A percentile compares a stretch with the other conserved stretches of the same genome.
Evolutionary conservation across 2,329 filamentous ascomycete genomes (phyloP).

Genomic region (Emergomyces pasteurianus): DNA sequence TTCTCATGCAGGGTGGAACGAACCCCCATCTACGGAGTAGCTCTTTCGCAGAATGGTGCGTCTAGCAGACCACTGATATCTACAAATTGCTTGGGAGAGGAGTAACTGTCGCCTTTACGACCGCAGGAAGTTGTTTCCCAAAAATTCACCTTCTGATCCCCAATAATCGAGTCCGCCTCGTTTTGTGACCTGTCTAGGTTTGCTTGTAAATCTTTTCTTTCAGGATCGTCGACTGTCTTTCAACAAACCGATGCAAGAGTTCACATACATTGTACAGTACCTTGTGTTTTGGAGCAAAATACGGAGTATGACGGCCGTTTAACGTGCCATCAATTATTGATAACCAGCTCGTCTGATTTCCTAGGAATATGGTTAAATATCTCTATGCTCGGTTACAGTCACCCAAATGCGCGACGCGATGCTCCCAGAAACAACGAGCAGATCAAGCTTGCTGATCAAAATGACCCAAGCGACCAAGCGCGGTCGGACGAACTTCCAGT

Average conservation of each 20-base stretch:
- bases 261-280: too few relatives aligned
- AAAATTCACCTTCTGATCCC: background rate
- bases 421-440: background rate
- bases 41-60: too few relatives aligned
- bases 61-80: background rate
- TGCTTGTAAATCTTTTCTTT: background rate
- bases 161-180: background rate
- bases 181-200: background rate
- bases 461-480: background rate
- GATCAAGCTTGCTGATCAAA: background rate
- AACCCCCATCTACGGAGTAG: too few relatives aligned
- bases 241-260: background rate
- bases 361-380: background rate
- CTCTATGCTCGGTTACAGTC: background rate
- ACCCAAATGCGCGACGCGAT: background rate
- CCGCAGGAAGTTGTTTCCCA: background rate
- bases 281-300: too few relatives aligned
- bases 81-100: background rate
- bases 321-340: background rate
- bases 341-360: background rate
- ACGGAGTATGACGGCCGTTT: background rate
- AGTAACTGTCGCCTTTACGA: background rate
- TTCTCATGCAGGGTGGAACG: background rate
- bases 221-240: background rate
- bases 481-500: background rate